A percentile compares a stretch with the other conserved stretches of the same genome.
These are phyloP conservation scores for Shiraia sp. DNA, from an alignment of 2,329 filamentous ascomycete genomes.

Conservation along the genomic window DNA sequence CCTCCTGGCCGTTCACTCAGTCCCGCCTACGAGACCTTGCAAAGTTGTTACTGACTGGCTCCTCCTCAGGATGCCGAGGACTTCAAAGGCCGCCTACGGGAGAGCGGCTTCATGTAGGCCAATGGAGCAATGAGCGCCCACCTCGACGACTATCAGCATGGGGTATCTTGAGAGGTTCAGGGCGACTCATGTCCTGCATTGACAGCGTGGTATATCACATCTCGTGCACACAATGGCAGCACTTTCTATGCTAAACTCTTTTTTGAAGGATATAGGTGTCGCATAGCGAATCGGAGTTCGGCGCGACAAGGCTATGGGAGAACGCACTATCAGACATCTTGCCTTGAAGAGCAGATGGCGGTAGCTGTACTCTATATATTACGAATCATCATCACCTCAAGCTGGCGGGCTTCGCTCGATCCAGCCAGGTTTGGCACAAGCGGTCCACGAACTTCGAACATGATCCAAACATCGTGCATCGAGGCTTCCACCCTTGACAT, in stretches of 20 bases:
- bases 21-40: conserved; percentile 13
- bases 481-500: conserved; percentile 38
- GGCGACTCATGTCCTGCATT: conserved; percentile 13
- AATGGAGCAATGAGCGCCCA: conserved; percentile 2
- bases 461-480: conserved; percentile 45
- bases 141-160: conserved; percentile 17
- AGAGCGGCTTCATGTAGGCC: conserved; percentile 37
- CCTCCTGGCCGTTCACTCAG: conserved; percentile 14
- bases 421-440: conserved; percentile 40
- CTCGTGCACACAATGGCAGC: conserved; percentile 13
- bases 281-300: conserved; percentile 16
- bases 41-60: conserved; percentile 31
- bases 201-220: conserved; percentile 33
- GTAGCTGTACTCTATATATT: conserved; percentile 44
- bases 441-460: conserved; percentile 41
- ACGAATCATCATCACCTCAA: conserved; percentile 26
- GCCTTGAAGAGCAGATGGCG: conserved; percentile 42
- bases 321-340: conserved; percentile 43
- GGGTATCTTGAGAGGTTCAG: conserved; percentile 25
- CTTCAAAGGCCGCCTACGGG: conserved; percentile 33
- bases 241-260: conserved; percentile 26
- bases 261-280: conserved; percentile 19
- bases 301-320: conserved; percentile 27
- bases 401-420: conserved; percentile 25
- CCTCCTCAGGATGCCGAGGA: conserved; percentile 36